Conservation (phyloP, 192 early-diverging fungal species). For the Rhizoclosmatium globosum region DNA sequence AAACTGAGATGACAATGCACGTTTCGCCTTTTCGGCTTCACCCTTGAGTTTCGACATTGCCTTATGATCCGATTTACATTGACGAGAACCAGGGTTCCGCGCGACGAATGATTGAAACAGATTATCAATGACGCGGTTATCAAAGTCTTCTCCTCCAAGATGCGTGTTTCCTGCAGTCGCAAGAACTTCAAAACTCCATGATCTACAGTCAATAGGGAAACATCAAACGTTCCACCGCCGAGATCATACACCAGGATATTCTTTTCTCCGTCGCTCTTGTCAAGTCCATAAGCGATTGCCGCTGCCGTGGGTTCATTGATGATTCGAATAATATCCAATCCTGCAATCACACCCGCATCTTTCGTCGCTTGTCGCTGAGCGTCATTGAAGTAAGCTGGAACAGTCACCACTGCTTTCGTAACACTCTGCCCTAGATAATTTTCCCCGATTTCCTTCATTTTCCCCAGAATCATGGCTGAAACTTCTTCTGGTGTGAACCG, state of each 20-base stretch:
- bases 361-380: conserved; percentile 95
- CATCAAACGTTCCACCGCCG: conserved; percentile 98
- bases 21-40: conserved; percentile 97
- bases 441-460: conserved; percentile 84
- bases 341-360: conserved; percentile 86
- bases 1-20: conserved; percentile 91
- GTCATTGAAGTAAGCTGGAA: conserved; percentile 97
- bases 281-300: conserved; percentile 89
- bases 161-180: conserved; percentile 96
- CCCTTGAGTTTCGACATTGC: conserved; percentile 93
- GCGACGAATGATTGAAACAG: conserved; percentile 91
- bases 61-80: conserved; percentile 82
- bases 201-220: conserved; percentile 94
- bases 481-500: conserved; percentile 93
- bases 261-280: conserved; percentile 78
- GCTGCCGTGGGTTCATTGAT: conserved; percentile 95
- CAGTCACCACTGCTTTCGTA: conserved; percentile 91
- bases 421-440: conserved; percentile 71
- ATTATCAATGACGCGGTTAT: conserved; percentile 91
- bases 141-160: conserved; percentile 86
- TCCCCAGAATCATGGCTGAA: conserved; percentile 92
- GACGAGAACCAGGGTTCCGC: conserved; percentile 84
- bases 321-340: conserved; percentile 82
- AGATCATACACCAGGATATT: conserved; percentile 97
- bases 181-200: conserved; percentile 96